phyloP scores from a whole-genome alignment of 768 basidiomycete species.

The Rhizopogon roseolus region DNA sequence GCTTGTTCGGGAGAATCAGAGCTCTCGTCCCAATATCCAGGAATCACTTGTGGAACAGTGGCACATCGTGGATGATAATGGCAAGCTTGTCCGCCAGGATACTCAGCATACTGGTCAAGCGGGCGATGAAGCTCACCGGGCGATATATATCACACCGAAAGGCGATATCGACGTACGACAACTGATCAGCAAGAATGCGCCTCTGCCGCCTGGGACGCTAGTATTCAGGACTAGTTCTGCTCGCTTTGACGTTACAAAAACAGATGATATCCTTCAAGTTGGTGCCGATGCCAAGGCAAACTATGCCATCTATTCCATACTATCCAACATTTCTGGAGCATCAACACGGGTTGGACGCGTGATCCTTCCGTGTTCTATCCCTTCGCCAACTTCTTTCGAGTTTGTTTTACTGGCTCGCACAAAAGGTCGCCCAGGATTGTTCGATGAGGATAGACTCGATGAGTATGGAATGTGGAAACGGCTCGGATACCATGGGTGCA shows the following conservation, averaged over 20 bases:
- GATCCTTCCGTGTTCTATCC: constrained; percentile 10
- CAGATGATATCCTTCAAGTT: neutral
- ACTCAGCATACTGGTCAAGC: neutral
- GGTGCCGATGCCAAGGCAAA: neutral
- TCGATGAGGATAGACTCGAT: neutral
- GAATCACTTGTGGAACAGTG: constrained; percentile 15
- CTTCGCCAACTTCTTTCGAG: constrained; percentile 5
- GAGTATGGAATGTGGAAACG: no score
- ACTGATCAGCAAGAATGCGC: neutral
- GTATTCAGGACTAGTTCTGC: constrained; percentile 15
- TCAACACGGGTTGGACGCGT: constrained; percentile 8
- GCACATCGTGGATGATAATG: constrained; percentile 11
- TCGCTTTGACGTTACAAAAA: constrained; percentile 5
- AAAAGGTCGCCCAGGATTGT: neutral
- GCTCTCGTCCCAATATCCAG: neutral
- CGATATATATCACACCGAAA: constrained; percentile 1
- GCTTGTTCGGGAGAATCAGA: no score
- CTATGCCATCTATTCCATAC: constrained; percentile 8
- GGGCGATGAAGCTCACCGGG: no score
- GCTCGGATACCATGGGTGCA: neutral
- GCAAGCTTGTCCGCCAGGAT: constrained; percentile 7
- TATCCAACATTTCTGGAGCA: neutral
- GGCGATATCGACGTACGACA: neutral
- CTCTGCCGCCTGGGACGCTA: constrained; percentile 11
- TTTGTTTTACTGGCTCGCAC: constrained; percentile 15